phyloP scores from a whole-genome alignment of 208 protist species.

The Trypanosoma theileri region DNA sequence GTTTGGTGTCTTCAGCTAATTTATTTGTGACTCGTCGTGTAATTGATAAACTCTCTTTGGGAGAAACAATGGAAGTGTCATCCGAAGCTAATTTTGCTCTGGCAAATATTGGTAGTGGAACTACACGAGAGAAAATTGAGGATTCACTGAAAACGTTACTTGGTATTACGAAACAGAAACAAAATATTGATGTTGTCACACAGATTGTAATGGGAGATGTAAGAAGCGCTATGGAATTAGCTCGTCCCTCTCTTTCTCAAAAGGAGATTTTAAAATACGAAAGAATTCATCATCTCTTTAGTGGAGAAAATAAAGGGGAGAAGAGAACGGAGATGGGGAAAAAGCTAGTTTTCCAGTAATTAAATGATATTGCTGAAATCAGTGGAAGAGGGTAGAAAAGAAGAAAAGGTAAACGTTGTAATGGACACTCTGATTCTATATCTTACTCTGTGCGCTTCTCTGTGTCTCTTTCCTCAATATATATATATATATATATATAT shows the following conservation, averaged over 20 bases:
- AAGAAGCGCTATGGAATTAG: constrained; percentile 41
- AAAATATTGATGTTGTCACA: background rate
- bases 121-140: constrained; percentile 66
- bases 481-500: no score
- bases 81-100: constrained; percentile 45
- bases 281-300: constrained; percentile 75
- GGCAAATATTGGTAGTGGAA: constrained; percentile 43
- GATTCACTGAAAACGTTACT: constrained; percentile 46
- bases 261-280: constrained; percentile 66
- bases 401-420: no score
- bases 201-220: constrained; percentile 59
- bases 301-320: background rate
- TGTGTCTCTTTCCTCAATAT: no score
- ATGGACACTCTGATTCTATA: no score
- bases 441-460: no score
- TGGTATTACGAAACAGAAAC: constrained; percentile 7
- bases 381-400: no score
- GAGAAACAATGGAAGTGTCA: constrained; percentile 4
- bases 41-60: constrained; percentile 44
- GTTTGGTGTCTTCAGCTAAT: constrained; percentile 76
- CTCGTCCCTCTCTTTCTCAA: constrained; percentile 57
- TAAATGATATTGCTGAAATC: no score
- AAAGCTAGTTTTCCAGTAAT: constrained; percentile 23
- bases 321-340: constrained; percentile 9
- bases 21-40: constrained; percentile 68